These are phyloP conservation scores for Saturnispora gosingensis DNA, from an alignment of 805 yeast genomes.

Conservation along the genomic window DNA sequence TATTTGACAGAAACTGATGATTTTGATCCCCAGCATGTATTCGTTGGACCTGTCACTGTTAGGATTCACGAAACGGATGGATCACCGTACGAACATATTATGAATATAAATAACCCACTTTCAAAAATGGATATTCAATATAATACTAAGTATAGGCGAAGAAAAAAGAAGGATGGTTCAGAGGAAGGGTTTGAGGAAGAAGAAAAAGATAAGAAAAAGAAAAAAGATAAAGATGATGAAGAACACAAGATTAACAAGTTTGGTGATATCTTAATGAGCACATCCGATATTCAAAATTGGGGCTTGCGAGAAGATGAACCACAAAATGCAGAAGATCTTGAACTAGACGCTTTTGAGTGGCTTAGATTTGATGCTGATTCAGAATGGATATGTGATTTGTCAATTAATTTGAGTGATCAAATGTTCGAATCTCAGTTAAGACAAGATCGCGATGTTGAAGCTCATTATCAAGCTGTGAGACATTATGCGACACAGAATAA, in stretches of 20 bases:
- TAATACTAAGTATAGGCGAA: conserved; percentile 83
- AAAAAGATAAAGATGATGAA: conserved; percentile 18
- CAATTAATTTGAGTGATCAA: conserved; percentile 83
- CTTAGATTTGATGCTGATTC: conserved; percentile 94
- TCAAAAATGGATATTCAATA: conserved; percentile 90
- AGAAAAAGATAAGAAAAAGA: conserved; percentile 19
- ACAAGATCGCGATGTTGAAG: conserved; percentile 93
- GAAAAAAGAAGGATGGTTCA: conserved; percentile 51
- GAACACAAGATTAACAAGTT: conserved; percentile 34
- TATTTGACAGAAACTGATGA: conserved; percentile 35
- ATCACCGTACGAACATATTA: conserved; percentile 96
- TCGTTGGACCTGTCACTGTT: conserved; percentile 93
- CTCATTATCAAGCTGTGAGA: conserved; percentile 76
- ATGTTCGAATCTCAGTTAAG: conserved; percentile 92
- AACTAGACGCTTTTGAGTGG: conserved; percentile 87
- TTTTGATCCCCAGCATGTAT: conserved; percentile 39
- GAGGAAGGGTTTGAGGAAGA: conserved; percentile 24
- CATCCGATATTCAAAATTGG: conserved; percentile 63
- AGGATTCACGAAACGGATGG: conserved; percentile 98
- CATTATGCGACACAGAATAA: conserved; percentile 56
- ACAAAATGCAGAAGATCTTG: conserved; percentile 25
- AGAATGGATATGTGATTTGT: conserved; percentile 86
- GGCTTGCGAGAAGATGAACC: conserved; percentile 37
- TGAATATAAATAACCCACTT: conserved; percentile 74
- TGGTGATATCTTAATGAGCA: conserved; percentile 67